These are phyloP conservation scores for Pulveroboletus sp. DNA, from an alignment of 768 basidiomycete genomes.

Conservation along the genomic window DNA sequence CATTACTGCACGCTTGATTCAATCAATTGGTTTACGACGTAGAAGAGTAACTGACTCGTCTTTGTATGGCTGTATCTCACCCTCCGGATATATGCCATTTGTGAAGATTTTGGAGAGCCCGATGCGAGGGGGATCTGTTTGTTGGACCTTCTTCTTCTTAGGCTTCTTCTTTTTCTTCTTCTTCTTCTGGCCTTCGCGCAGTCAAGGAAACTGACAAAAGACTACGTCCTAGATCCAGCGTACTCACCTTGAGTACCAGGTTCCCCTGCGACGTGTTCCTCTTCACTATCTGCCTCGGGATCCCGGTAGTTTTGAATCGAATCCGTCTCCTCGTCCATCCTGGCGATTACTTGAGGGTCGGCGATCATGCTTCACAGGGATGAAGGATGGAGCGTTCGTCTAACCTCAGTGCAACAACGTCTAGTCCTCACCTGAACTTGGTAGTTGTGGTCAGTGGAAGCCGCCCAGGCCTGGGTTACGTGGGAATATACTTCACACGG, in stretches of 20 bases:
- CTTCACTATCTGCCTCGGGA: conserved; percentile 31
- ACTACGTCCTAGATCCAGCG: not conserved
- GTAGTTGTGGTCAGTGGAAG: too few species aligned
- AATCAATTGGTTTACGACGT: not conserved
- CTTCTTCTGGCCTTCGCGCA: conserved; percentile 55
- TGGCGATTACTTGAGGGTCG: conserved; percentile 8
- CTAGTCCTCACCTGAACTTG: not conserved
- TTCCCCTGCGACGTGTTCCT: conserved; percentile 29
- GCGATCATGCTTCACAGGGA: conserved; percentile 18
- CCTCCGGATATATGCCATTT: conserved; percentile 83
- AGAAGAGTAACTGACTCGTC: conserved; percentile 64
- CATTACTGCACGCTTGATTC: conserved; percentile 53
- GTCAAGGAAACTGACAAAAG: not conserved
- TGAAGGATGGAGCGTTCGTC: not conserved
- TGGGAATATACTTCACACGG: too few species aligned
- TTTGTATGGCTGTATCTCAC: conserved; percentile 87
- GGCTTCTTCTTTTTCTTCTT: conserved; percentile 96
- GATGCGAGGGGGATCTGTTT: conserved; percentile 89
- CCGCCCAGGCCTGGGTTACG: too few species aligned
- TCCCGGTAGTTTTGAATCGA: conserved; percentile 18
- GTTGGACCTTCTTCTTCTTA: conserved; percentile 77
- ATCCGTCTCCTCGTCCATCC: conserved; percentile 14
- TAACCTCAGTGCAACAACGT: not conserved
- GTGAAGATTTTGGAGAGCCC: conserved; percentile 87
- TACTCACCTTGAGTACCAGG: conserved; percentile 28